Evolutionary conservation across 495 filamentous ascomycete genomes (phyloP).

Genomic region (Xanthoparmelia taractica): DNA sequence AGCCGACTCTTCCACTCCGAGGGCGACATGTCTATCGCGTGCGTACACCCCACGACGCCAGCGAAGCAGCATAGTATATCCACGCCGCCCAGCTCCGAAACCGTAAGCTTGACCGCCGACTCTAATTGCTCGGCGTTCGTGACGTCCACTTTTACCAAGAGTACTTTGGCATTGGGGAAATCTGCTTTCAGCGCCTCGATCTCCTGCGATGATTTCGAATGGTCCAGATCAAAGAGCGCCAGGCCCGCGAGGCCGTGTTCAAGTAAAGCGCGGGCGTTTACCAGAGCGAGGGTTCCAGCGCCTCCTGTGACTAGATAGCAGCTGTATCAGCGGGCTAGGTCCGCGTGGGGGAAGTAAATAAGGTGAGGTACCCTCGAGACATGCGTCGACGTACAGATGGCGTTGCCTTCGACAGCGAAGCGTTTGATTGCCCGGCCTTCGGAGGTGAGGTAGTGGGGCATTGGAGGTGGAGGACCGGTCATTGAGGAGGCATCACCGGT

Average conservation of each 20-base stretch:
- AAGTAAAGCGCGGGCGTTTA: slow-evolving; percentile 54
- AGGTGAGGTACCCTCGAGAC: slow-evolving; percentile 15
- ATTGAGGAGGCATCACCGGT: slow-evolving; percentile 41
- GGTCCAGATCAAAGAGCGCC: slow-evolving; percentile 55
- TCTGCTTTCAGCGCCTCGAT: slow-evolving; percentile 39
- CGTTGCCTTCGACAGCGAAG: slow-evolving; percentile 57
- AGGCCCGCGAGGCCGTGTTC: slow-evolving; percentile 59
- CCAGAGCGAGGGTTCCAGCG: slow-evolving; percentile 57
- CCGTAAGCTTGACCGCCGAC: slow-evolving; percentile 36
- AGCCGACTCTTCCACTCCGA: slow-evolving; percentile 51
- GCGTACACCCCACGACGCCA: slow-evolving; percentile 55
- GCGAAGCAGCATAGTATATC: slow-evolving; percentile 58
- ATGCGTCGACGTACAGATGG: slow-evolving; percentile 35
- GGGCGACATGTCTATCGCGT: slow-evolving; percentile 47
- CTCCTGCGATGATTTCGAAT: slow-evolving; percentile 34
- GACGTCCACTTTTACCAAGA: slow-evolving; percentile 48
- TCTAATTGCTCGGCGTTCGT: slow-evolving; percentile 46
- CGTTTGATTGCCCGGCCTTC: slow-evolving; percentile 45
- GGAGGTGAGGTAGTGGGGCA: slow-evolving; percentile 36
- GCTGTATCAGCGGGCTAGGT: not conserved
- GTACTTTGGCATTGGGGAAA: slow-evolving; percentile 48
- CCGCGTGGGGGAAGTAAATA: not conserved
- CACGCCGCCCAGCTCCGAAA: slow-evolving; percentile 42
- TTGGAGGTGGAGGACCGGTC: slow-evolving; percentile 41
- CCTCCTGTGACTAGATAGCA: slow-evolving; percentile 55